Base-by-base conservation (phyloP, 495 filamentous ascomycete genomes). In the Talaromyces wortmannii region DNA sequence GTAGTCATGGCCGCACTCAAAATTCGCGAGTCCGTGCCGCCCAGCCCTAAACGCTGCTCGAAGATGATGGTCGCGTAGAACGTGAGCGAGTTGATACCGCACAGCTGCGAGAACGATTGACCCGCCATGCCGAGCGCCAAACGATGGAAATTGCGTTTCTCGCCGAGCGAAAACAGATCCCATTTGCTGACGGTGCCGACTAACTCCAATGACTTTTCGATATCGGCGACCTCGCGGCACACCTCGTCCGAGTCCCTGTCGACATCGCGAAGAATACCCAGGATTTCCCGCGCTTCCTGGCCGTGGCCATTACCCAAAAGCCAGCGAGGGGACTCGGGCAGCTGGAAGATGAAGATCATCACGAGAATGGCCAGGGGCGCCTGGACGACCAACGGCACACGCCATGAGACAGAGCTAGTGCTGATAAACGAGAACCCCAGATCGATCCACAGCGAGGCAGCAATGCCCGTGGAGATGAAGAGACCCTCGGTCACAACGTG, bases 21-120 rank as follows among this genome's bases (percentile, higher is more conserved):
- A 4, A 96, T 69, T 48, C 89, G 91, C 0, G 91, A 90, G 67
- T 92, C 90, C 47, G 95, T 81, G 59, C 94, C 88, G 29, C 67
- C 68, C 5, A 86, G 66, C 1, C 75, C 70, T 16, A 86, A 78
- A 45, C 78, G 77, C 63, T 84, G 71, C 49, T 83, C 65, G 64
- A 82, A 83, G 53, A 87, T 80, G 5, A 76, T 77, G 0, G 82
- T 76, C 0, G 80, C 78, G 59, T 85, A 85, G 53, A 83, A 81
- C 15, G 78, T 79, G 46, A 85, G 81, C 33, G 85, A 65, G 56
- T 83, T 83, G 58, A 82, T 81, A 29, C 83, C 81, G 8, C 71
- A 78, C 56, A 82, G 72, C 62, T 82, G 77, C 59, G 78, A 67
- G 48, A 91, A 76, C 45, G 71, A 69, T 49, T 74, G 70, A 7